Evolutionary conservation across 2,329 filamentous ascomycete species (phyloP).

Genomic region (Pseudogymnoascus sp.): DNA sequence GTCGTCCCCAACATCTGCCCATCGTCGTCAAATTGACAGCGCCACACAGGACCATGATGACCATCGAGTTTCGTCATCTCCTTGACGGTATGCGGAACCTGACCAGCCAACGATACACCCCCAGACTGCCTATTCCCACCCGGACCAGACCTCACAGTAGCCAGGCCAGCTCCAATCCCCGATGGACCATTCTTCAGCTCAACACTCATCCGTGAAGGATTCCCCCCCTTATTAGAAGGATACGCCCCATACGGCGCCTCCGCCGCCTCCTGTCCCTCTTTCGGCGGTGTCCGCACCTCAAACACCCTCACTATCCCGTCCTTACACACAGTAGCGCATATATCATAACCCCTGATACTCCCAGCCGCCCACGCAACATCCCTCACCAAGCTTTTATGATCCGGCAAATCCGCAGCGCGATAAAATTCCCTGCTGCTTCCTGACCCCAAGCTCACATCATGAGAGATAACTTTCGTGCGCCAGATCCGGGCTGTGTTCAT

Average conservation of each 20-base stretch:
- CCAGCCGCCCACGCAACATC: conserved; percentile 91
- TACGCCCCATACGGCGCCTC: conserved; percentile 27
- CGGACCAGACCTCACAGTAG: conserved; percentile 33
- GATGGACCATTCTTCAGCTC: conserved; percentile 34
- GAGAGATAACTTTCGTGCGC: conserved; percentile 56
- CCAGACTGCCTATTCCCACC: conserved; percentile 42
- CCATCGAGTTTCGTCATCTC: conserved; percentile 62
- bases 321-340: conserved; percentile 86
- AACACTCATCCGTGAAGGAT: conserved; percentile 16
- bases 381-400: conserved; percentile 70
- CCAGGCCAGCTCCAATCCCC: conserved; percentile 48
- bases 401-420: conserved; percentile 67
- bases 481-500: conserved; percentile 81
- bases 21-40: conserved; percentile 63
- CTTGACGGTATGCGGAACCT: conserved; percentile 56
- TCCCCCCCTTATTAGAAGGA: conserved; percentile 21
- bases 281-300: conserved; percentile 59
- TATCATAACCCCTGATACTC: conserved; percentile 82
- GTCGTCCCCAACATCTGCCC: conserved; percentile 70
- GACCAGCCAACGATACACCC: conserved; percentile 48
- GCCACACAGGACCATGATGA: conserved; percentile 67
- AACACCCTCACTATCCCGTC: conserved; percentile 90
- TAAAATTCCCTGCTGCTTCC: conserved; percentile 73
- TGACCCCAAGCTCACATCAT: conserved; percentile 45
- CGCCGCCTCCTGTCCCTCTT: conserved; percentile 38